phyloP scores from a whole-genome alignment of 2,329 filamentous ascomycete species.

The Apiospora sp. region DNA sequence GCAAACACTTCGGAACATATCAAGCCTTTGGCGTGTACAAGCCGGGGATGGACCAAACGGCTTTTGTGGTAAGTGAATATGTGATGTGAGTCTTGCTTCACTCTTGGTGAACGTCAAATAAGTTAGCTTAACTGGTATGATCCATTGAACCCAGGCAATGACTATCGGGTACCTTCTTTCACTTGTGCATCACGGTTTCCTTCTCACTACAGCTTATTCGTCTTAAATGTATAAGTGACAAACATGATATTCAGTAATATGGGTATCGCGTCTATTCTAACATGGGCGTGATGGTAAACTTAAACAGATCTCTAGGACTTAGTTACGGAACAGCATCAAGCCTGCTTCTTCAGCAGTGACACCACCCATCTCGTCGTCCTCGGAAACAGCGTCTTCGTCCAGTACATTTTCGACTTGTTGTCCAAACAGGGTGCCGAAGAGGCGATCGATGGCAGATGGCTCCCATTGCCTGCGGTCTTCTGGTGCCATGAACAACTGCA shows the following conservation, averaged over 20 bases:
- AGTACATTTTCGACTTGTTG: slow-evolving; percentile 73
- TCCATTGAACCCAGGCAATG: background rate
- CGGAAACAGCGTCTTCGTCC: slow-evolving; percentile 50
- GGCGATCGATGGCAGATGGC: slow-evolving; percentile 76
- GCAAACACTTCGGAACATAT: background rate
- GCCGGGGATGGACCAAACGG: background rate
- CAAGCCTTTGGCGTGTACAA: slow-evolving; percentile 6
- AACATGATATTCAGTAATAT: slow-evolving; percentile 5
- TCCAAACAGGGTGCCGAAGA: slow-evolving; percentile 79
- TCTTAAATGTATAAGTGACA: background rate
- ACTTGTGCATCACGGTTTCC: background rate
- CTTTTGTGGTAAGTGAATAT: slow-evolving; percentile 9
- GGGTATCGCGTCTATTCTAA: slow-evolving; percentile 21
- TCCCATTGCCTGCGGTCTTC: slow-evolving; percentile 86
- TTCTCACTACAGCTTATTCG: background rate
- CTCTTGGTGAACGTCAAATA: background rate
- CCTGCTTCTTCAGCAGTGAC: slow-evolving; percentile 61
- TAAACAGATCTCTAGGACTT: slow-evolving; percentile 22
- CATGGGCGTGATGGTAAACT: slow-evolving; percentile 10
- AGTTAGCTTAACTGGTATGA: background rate
- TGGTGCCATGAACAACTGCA: slow-evolving; percentile 97
- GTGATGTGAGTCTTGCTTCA: background rate
- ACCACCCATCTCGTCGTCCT: slow-evolving; percentile 58
- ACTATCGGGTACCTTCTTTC: background rate
- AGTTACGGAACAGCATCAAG: slow-evolving; percentile 59